These are phyloP conservation scores for Murraya paniculata DNA, from an alignment of 345 rosid genomes.

Conservation along the genomic window DNA sequence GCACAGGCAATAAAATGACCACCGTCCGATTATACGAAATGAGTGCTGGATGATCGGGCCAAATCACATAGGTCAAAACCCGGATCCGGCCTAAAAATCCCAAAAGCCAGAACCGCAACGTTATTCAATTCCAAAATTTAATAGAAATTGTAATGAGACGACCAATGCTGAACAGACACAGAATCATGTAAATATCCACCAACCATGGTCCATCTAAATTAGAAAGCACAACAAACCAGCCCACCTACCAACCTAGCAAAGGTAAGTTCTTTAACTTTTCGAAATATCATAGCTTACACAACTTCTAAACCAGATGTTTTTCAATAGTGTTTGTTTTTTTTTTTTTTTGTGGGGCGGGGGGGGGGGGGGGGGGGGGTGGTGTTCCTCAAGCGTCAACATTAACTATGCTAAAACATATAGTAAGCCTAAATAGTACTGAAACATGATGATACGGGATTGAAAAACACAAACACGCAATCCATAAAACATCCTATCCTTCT, in stretches of 20 bases:
- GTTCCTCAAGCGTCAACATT: not conserved
- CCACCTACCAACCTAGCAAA: not conserved
- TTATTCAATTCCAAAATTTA: too few relatives aligned
- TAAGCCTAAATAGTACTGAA: conserved; percentile 21
- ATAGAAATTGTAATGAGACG: not conserved
- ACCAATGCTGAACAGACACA: not conserved
- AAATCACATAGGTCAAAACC: not conserved
- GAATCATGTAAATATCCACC: not conserved
- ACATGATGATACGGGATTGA: conserved; percentile 25
- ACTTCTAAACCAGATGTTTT: conserved; percentile 16
- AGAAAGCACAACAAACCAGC: not conserved
- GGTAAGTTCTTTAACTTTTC: not conserved
- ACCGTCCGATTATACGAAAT: not conserved
- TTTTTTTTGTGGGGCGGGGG: too few relatives aligned
- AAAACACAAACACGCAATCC: conserved; percentile 21
- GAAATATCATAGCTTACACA: conserved; percentile 26
- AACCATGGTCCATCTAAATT: not conserved
- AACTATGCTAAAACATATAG: conserved; percentile 6
- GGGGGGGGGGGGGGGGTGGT: too few relatives aligned
- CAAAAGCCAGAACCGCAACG: not conserved
- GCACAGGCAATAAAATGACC: too few relatives aligned
- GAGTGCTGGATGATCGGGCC: not conserved
- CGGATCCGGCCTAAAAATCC: not conserved
- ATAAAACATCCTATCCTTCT: conserved; percentile 27
- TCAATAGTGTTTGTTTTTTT: not conserved